These are phyloP conservation scores for Phytophthora hybrid DNA, from an alignment of 352 stramenopile species.

Conservation along the genomic window DNA sequence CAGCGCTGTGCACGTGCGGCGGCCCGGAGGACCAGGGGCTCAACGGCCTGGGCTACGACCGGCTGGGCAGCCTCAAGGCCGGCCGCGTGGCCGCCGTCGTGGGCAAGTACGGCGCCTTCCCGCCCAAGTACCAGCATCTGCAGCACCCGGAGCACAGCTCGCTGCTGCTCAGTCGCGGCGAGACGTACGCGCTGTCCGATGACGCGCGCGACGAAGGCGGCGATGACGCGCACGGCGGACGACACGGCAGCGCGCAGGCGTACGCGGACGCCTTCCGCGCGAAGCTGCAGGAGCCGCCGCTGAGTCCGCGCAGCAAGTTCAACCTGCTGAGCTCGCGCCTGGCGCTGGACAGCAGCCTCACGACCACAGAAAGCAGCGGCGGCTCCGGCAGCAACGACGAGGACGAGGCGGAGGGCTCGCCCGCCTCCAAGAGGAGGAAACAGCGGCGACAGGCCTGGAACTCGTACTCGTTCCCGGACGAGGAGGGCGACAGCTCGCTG, in stretches of 20 bases:
- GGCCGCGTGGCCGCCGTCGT: slow-evolving; percentile 37
- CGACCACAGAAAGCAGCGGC: slow-evolving; percentile 38
- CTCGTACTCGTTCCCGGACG: slow-evolving; percentile 36
- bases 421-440: slow-evolving; percentile 8
- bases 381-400: slow-evolving; percentile 19
- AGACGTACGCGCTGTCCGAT: slow-evolving; percentile 68
- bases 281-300: slow-evolving; percentile 75
- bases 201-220: slow-evolving; percentile 40
- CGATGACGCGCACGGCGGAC: slow-evolving; percentile 12
- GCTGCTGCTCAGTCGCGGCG: slow-evolving; percentile 54
- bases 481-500: slow-evolving; percentile 25
- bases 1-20: slow-evolving; percentile 61
- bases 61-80: slow-evolving; percentile 41
- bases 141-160: slow-evolving; percentile 47
- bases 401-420: slow-evolving; percentile 11
- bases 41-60: slow-evolving; percentile 53
- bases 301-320: slow-evolving; percentile 79
- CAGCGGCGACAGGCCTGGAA: slow-evolving; percentile 30
- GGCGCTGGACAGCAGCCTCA: slow-evolving; percentile 29
- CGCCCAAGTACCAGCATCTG: slow-evolving; percentile 42
- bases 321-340: slow-evolving; percentile 52
- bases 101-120: slow-evolving; percentile 47
- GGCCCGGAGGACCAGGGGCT: slow-evolving; percentile 50
- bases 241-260: slow-evolving; percentile 51
- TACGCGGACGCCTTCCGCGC: slow-evolving; percentile 73